Percentiles rank a stretch among this genome's conserved stretches.
phyloP scores from a whole-genome alignment of 2,329 filamentous ascomycete genomes.

The Exophiala viscosa region DNA sequence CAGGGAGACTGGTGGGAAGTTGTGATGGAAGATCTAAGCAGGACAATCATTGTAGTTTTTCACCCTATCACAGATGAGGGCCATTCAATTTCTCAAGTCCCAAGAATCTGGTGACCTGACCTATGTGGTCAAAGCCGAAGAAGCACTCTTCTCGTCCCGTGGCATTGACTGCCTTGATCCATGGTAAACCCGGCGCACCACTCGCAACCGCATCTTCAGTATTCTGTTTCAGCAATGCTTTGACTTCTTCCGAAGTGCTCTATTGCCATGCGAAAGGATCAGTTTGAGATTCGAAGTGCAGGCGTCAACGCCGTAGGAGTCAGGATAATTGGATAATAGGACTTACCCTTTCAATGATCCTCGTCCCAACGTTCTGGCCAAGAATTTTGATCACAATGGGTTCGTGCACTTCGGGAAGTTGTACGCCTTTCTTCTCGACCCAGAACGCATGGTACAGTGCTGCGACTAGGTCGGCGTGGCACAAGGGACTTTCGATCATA shows the following conservation, averaged over 20 bases:
- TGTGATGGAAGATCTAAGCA: conserved; percentile 1
- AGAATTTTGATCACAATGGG: conserved; percentile 43
- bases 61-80: conserved; percentile 13
- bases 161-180: conserved; percentile 54
- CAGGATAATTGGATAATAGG: no score
- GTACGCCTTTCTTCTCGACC: conserved; percentile 40
- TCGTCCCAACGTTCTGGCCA: conserved; percentile 40
- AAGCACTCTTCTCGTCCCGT: conserved; percentile 53
- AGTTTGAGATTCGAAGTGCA: no score
- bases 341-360: conserved; percentile 41
- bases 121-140: conserved; percentile 61
- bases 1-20: conserved; percentile 8
- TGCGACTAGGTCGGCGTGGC: conserved; percentile 40
- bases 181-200: conserved; percentile 60
- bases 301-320: no score
- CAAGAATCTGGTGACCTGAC: conserved; percentile 51
- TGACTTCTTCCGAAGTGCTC: conserved; percentile 30
- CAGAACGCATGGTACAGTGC: conserved; percentile 53
- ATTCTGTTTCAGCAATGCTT: conserved; percentile 46
- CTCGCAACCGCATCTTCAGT: conserved; percentile 50
- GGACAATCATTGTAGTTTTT: not conserved
- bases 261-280: conserved; percentile 25
- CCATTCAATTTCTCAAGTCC: conserved; percentile 42
- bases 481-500: conserved; percentile 38
- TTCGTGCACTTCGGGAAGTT: conserved; percentile 21